These are phyloP conservation scores for Macadamia integrifolia DNA, from an alignment of 164 flowering plant species.

Conservation along the genomic window DNA sequence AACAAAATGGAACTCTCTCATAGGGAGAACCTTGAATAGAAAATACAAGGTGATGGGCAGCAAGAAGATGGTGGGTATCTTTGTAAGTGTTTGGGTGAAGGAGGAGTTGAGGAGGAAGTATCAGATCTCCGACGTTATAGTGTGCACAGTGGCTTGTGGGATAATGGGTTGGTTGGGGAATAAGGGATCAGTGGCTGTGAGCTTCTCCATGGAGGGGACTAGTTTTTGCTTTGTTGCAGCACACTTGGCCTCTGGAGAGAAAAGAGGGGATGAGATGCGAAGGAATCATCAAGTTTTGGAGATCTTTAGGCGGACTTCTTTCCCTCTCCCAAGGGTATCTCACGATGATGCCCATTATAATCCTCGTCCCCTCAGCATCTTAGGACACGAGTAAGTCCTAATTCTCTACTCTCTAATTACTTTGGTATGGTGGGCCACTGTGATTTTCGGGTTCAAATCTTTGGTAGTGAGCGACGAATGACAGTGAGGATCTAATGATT, in stretches of 20 bases:
- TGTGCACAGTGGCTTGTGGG: conserved; percentile 70
- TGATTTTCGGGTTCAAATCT: too few relatives aligned
- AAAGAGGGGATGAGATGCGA: conserved; percentile 55
- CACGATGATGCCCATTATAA: conserved; percentile 29
- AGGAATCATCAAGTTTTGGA: conserved; percentile 67
- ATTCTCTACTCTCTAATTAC: background rate
- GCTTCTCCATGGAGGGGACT: conserved; percentile 67
- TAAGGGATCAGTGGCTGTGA: conserved; percentile 67
- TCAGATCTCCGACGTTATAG: conserved; percentile 43
- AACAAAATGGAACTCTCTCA: conserved; percentile 57
- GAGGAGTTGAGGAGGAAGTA: conserved; percentile 40
- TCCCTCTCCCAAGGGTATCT: conserved; percentile 43
- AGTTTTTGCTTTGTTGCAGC: conserved; percentile 72
- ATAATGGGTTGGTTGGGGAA: conserved; percentile 83
- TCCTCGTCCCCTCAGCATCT: conserved; percentile 52
- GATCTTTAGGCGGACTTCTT: conserved; percentile 60
- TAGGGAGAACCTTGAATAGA: conserved; percentile 60
- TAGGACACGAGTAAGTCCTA: conserved; percentile 87
- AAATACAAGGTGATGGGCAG: conserved; percentile 58
- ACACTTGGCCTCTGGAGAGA: conserved; percentile 81
- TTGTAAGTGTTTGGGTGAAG: conserved; percentile 68
- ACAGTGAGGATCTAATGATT: too few relatives aligned
- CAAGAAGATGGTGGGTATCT: conserved; percentile 83
- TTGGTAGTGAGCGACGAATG: too few relatives aligned
- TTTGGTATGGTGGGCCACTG: too few relatives aligned